Evolutionary conservation across 805 yeast species (phyloP).

Genomic region (Starmerella bombi): DNA sequence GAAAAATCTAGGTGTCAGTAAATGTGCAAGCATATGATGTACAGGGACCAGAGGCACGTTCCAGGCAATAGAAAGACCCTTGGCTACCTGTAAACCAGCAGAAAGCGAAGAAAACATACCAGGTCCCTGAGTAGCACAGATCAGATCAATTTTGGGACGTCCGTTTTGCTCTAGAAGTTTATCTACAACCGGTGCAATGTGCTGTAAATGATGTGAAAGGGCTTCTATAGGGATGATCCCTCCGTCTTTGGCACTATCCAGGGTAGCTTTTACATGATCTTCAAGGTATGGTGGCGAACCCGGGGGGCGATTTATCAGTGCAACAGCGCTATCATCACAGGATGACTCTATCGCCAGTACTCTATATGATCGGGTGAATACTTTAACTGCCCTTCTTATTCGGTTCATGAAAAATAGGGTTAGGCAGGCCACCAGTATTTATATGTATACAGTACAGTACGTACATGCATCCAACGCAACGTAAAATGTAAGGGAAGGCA

Average conservation of each 20-base stretch:
- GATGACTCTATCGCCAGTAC: slow-evolving; percentile 85
- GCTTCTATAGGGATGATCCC: slow-evolving; percentile 87
- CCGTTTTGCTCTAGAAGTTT: slow-evolving; percentile 30
- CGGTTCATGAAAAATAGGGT: no score
- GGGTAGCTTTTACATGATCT: slow-evolving; percentile 49
- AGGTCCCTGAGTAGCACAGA: slow-evolving; percentile 90
- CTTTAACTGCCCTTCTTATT: background rate
- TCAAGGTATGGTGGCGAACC: slow-evolving; percentile 36
- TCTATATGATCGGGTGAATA: slow-evolving; percentile 31
- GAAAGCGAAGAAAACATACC: slow-evolving; percentile 88
- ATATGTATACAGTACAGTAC: no score
- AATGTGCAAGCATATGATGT: slow-evolving; percentile 92
- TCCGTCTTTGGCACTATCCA: slow-evolving; percentile 54
- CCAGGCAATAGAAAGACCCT: slow-evolving; percentile 74
- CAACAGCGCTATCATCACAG: slow-evolving; percentile 90
- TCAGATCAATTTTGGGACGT: slow-evolving; percentile 39
- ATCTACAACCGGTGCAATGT: slow-evolving; percentile 40
- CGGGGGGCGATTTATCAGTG: slow-evolving; percentile 44
- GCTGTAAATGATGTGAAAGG: slow-evolving; percentile 56
- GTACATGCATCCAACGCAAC: no score
- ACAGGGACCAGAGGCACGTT: slow-evolving; percentile 71
- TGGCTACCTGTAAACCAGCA: slow-evolving; percentile 71
- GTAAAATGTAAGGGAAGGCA: no score
- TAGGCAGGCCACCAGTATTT: no score
- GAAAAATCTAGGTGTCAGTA: slow-evolving; percentile 49